Evolutionary conservation across 2,329 filamentous ascomycete genomes (phyloP), one percentile per base, ranked within the genome.

Genomic region (Hypoxylon sp.): DNA sequence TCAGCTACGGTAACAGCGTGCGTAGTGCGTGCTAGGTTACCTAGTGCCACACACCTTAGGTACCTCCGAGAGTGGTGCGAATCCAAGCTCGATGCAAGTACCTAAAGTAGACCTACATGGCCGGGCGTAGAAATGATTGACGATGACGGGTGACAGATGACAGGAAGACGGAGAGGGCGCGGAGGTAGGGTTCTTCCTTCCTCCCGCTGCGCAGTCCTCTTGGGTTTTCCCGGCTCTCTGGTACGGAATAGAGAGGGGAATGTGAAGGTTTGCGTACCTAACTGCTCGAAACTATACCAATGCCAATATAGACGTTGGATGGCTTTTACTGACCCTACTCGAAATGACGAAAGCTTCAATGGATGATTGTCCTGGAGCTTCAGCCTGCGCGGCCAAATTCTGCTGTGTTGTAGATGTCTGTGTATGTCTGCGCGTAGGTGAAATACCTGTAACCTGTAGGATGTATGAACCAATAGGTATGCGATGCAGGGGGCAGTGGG

Each of bases 261-360:
- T 4, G 11, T 17, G 20, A 46, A n/a, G 15, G 13, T 13, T 24
- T 20, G 10, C 37, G 20, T 46, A 46, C n/a, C n/a, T n/a, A n/a
- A n/a, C 4, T 19, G 17, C n/a, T 7, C 8, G 37, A 41, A 41
- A 41, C 32, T 15, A 15, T 24, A 30, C 6, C 19, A 49, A 22
- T 28, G 26, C 26, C 47, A 19, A 28, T 43, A 41, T 19, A 10
- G 24, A 30, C 15, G 11, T 49, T 43, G 20, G n/a, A 56, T 32
- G 39, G 10, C 13, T n/a, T 43, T 6, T 46, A 46, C 59, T 57
- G 53, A 57, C 53, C 43, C 57, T 34, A 41, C 19, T 48, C 24
- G 47, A 39, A 52, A 54, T 22, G 24, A 32, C 24, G 30, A 55
- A 19, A 34, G 30, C 26, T 41, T 55, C 28, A 20, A 44, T 44